Evolutionary conservation across 768 basidiomycete genomes (phyloP), one percentile per base, ranked within the genome.

Genomic region (Daedaleopsis sinensis): DNA sequence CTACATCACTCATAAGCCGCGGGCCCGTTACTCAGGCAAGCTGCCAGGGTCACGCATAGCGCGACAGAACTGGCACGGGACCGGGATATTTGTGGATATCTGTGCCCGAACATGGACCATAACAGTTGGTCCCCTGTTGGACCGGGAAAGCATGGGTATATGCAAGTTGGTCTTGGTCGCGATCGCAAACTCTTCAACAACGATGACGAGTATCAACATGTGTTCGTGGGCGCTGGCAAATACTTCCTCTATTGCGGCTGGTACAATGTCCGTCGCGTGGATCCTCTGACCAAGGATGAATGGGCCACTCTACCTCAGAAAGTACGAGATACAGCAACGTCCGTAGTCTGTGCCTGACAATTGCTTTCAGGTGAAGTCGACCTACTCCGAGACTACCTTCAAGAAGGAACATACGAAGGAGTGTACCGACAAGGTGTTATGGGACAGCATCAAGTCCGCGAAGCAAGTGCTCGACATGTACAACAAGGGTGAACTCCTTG

Each of bases 101-200:
- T 85, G 2, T 83, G 81, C 54, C 84, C 83, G 3, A 79, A 82
- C 36, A 68, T 82, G 18, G 77, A 80, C 51, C 78, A 80, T 52
- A 85, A 84, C 58, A 80, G 82, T 12, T 86, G 84, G 84, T 81
- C 80, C 48, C 84, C 84, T 3, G 68, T 72, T 6, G 67, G 57
- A 1, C 81, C 82, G 11, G 84, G 83, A 10, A 68, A 79, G 55
- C 81, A 84, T 59, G 84, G 83, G 1, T 86, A 78, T 64, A 81
- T 86, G 72, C 84, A 84, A 49, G 82, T 85, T 27, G 84, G 82
- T 18, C 73, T 84, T 54, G 80, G 79, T 10, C 52, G 62, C 44
- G 83, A 84, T 44, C 71, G 74, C 46, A 71, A 77, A 43, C 75
- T 76, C 8, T 84, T 84, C 65, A 61, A 65, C 65, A 42, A 24